phyloP scores from a whole-genome alignment of 495 filamentous ascomycete genomes.

The Hypomontagnella submonticulosa region DNA sequence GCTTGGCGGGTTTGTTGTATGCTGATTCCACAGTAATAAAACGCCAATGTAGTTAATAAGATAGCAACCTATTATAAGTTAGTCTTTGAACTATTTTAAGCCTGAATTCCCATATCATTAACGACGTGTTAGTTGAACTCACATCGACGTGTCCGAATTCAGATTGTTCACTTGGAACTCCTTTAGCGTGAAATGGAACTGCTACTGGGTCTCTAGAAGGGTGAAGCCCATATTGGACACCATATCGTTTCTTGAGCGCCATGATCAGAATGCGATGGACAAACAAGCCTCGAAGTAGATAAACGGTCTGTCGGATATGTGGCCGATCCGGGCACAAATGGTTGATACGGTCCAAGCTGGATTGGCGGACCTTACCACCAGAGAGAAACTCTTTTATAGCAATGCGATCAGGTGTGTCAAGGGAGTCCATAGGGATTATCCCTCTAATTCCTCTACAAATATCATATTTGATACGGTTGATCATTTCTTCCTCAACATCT shows the following conservation, averaged over 20 bases:
- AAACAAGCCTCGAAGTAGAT: slow-evolving; percentile 49
- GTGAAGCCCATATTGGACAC: slow-evolving; percentile 56
- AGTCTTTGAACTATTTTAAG: background rate
- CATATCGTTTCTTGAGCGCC: slow-evolving; percentile 54
- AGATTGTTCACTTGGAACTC: slow-evolving; percentile 59
- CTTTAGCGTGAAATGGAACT: slow-evolving; percentile 61
- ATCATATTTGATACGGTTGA: slow-evolving; percentile 49
- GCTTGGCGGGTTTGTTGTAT: slow-evolving; percentile 53
- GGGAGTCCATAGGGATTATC: slow-evolving; percentile 40
- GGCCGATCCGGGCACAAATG: slow-evolving; percentile 44
- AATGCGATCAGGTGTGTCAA: slow-evolving; percentile 46
- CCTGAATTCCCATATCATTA: background rate
- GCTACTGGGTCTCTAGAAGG: slow-evolving; percentile 53
- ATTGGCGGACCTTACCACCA: slow-evolving; percentile 26
- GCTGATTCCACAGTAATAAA: slow-evolving; percentile 61
- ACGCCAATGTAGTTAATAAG: slow-evolving; percentile 60
- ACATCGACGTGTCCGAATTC: slow-evolving; percentile 65
- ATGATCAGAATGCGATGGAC: slow-evolving; percentile 53
- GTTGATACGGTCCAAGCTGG: slow-evolving; percentile 35
- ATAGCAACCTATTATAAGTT: slow-evolving; percentile 54
- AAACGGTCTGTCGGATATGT: slow-evolving; percentile 40
- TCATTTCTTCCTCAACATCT: slow-evolving; percentile 58
- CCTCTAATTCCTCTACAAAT: slow-evolving; percentile 49
- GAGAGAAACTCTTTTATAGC: slow-evolving; percentile 53
- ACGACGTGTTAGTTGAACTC: slow-evolving; percentile 1